Base-by-base conservation (phyloP, 331 rosid genomes). In the Quercus tomentella region DNA sequence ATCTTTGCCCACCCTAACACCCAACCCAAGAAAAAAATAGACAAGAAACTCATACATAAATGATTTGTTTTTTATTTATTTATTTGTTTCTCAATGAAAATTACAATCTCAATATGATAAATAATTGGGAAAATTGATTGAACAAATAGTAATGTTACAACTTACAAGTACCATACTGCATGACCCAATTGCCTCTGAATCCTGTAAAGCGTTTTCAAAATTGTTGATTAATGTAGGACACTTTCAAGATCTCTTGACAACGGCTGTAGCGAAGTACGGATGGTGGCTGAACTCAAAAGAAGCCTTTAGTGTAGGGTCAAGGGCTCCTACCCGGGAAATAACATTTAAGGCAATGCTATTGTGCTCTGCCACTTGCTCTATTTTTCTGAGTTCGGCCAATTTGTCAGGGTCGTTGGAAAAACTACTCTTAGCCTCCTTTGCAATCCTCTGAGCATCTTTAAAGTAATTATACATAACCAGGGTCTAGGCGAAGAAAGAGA, bases 361-460 rank as follows among this genome's bases (percentile, higher is more conserved):
- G 90, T 94, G 98, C 82, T 93, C 98, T 1, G 99, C 99, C 23
- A 95, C 99, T 76, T 86, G 98, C 84, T 95, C 99, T 49, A 95
- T 49, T 81, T 90, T 84, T 66, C 94, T 82, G n/a, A 95, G 90
- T 82, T 95, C 99, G 0, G 91, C 89, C 89, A 86, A 83, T 67
- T 80, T 93, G 55, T 95, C 96, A 0, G 92, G 93, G 66, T 95
- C 94, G 18, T 87, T 85, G 33, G 92, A 80, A 61, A 93, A 95
- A 70, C 96, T 89, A 76, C 90, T 74, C 83, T 86, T 93, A 41
- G 81, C 85, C 81, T 95, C 97, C 87, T 93, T 95, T 6, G 91
- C 96, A n/a, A 93, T 87, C 78, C 83, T 90, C 70, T 89, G 99
- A 68, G 99, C 96, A 69, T 93, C 97, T 89, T 95, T 93, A 73